phyloP scores from a whole-genome alignment of 169 alveolate species.

The Besnoitia besnoiti region DNA sequence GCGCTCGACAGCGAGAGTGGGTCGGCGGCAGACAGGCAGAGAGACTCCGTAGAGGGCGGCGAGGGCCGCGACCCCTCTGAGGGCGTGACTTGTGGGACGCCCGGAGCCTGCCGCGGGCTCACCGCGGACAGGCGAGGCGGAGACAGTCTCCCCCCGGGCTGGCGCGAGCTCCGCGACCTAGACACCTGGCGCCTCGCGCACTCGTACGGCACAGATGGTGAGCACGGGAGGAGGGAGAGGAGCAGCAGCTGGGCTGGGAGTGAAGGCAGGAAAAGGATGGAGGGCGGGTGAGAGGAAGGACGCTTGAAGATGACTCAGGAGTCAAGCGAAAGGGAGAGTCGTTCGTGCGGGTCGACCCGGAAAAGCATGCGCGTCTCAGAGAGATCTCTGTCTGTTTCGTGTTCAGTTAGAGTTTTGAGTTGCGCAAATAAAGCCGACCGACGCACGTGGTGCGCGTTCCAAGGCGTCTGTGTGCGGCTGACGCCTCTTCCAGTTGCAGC shows the following conservation, averaged over 20 bases:
- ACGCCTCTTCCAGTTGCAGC: too few relatives aligned
- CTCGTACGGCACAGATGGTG: slow-evolving; percentile 19
- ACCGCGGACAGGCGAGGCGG: background rate
- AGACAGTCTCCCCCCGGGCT: background rate
- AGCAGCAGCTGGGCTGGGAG: background rate
- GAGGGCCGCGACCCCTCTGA: background rate
- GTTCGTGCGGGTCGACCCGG: too few relatives aligned
- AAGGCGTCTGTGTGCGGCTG: too few relatives aligned
- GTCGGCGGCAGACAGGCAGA: background rate
- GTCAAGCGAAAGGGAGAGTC: too few relatives aligned
- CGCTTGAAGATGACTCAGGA: too few relatives aligned
- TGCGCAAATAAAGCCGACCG: too few relatives aligned
- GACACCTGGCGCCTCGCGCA: background rate
- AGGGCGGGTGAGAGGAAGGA: too few relatives aligned
- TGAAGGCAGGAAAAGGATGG: background rate
- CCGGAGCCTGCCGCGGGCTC: background rate
- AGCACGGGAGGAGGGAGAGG: background rate
- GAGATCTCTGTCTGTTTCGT: too few relatives aligned
- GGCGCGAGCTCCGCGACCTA: background rate
- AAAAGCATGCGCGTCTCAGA: too few relatives aligned
- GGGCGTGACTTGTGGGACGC: background rate
- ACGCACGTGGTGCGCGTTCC: too few relatives aligned
- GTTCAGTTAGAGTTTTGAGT: too few relatives aligned
- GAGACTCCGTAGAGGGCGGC: background rate
- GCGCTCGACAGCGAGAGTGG: background rate